These are phyloP conservation scores for Erysimum cheiri DNA, from an alignment of 441 rosid genomes.

Conservation along the genomic window DNA sequence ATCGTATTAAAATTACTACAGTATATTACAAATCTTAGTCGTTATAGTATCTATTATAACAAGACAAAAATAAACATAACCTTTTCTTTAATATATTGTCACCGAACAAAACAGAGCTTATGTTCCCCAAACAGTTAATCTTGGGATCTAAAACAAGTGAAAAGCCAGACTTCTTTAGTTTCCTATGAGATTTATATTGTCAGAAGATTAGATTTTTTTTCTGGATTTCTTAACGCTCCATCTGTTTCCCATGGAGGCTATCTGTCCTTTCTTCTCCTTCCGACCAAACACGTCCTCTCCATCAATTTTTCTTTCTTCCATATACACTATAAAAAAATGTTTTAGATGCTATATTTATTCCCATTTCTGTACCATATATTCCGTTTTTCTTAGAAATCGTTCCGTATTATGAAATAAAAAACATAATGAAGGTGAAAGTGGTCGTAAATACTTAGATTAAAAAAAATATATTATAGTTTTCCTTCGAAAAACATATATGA, in stretches of 20 bases:
- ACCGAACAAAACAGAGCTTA: slow-evolving; percentile 28
- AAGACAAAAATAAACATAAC: background rate
- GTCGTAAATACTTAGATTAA: too few relatives aligned
- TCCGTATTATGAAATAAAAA: too few relatives aligned
- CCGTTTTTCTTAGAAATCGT: too few relatives aligned
- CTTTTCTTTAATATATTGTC: background rate
- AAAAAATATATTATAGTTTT: too few relatives aligned
- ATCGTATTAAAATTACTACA: background rate
- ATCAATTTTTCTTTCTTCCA: background rate
- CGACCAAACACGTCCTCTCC: slow-evolving; percentile 45
- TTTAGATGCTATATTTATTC: background rate
- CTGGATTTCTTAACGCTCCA: slow-evolving; percentile 32
- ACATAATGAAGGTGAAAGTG: too few relatives aligned
- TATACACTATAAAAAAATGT: background rate
- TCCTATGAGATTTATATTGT: slow-evolving; percentile 40
- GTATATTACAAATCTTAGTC: background rate
- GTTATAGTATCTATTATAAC: background rate
- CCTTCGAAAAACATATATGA: too few relatives aligned
- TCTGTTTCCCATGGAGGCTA: slow-evolving; percentile 38
- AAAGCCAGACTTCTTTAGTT: slow-evolving; percentile 36
- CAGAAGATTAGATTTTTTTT: slow-evolving; percentile 37
- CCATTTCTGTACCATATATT: too few relatives aligned
- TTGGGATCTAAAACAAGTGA: slow-evolving; percentile 38
- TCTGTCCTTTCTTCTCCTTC: slow-evolving; percentile 45
- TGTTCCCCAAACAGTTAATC: slow-evolving; percentile 28